Conservation (phyloP, 2,329 filamentous ascomycete genomes). For the Chalaropsis ovoidea region DNA sequence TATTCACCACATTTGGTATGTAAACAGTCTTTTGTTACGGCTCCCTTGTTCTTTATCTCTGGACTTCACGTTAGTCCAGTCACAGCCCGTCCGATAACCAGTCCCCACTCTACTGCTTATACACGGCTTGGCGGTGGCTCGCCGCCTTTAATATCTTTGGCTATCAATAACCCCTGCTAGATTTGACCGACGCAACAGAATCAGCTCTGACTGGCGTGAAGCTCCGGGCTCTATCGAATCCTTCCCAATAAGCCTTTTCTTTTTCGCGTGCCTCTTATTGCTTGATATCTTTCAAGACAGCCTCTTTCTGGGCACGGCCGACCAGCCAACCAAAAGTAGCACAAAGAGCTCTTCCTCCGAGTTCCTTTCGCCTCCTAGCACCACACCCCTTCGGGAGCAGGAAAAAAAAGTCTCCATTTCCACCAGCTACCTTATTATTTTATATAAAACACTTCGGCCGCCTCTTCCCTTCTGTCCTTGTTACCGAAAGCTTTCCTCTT, state of each 20-base stretch:
- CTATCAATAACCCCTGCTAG: neutral
- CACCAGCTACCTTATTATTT: neutral
- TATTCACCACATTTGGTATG: neutral
- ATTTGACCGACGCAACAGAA: neutral
- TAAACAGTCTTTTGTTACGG: neutral
- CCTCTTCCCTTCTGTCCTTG: neutral
- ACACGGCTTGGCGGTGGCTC: neutral
- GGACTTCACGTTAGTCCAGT: neutral
- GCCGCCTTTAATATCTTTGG: neutral
- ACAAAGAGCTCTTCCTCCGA: neutral
- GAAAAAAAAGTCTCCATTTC: neutral
- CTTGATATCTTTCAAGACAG: neutral
- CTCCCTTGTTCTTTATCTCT: constrained; percentile 12
- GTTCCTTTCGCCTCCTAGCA: neutral
- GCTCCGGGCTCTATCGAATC: constrained; percentile 9
- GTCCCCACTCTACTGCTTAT: neutral
- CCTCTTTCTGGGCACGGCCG: neutral
- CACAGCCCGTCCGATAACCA: neutral
- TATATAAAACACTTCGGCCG: neutral
- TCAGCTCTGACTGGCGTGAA: neutral
- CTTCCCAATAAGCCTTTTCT: neutral
- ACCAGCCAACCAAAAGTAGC: constrained; percentile 7
- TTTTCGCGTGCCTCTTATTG: neutral
- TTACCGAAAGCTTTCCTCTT: neutral
- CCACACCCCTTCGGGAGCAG: neutral